These are phyloP conservation scores for Aspergillus ochraceoroseus DNA, from an alignment of 2,329 filamentous ascomycete genomes.

Conservation along the genomic window DNA sequence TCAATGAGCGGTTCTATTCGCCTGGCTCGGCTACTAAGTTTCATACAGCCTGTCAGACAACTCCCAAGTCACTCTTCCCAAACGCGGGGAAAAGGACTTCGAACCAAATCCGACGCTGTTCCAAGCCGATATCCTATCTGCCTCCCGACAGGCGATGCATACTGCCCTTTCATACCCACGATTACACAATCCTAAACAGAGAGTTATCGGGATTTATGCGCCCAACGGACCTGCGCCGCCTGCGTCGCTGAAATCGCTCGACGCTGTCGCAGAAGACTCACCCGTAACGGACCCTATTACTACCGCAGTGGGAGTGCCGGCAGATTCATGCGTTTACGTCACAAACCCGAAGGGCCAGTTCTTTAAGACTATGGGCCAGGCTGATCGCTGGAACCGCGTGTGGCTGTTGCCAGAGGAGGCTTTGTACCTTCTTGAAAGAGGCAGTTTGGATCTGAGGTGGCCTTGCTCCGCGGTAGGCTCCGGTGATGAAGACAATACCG, in stretches of 20 bases:
- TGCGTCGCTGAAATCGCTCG: slow-evolving; percentile 13
- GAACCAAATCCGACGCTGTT: slow-evolving; percentile 83
- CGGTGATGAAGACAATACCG: slow-evolving; percentile 39
- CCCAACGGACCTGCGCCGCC: slow-evolving; percentile 48
- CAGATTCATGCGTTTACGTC: slow-evolving; percentile 55
- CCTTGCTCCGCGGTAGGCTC: slow-evolving; percentile 46
- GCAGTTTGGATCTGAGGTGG: slow-evolving; percentile 83
- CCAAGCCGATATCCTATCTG: slow-evolving; percentile 71
- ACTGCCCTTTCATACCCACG: slow-evolving; percentile 74
- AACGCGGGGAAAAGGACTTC: slow-evolving; percentile 95
- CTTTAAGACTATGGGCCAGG: slow-evolving; percentile 70
- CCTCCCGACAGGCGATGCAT: slow-evolving; percentile 82
- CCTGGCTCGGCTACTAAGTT: slow-evolving; percentile 4
- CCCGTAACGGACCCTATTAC: slow-evolving; percentile 12
- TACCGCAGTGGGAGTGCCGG: slow-evolving; percentile 22
- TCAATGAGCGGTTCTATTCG: no score
- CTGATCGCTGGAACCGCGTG: slow-evolving; percentile 59
- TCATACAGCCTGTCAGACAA: slow-evolving; percentile 31
- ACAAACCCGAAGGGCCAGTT: slow-evolving; percentile 67
- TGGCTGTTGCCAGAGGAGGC: slow-evolving; percentile 93
- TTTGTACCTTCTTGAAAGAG: slow-evolving; percentile 81
- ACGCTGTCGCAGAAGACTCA: slow-evolving; percentile 14
- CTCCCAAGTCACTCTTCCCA: slow-evolving; percentile 57
- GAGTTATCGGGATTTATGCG: slow-evolving; percentile 68
- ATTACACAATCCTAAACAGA: slow-evolving; percentile 63